Percentiles rank a stretch among this genome's conserved stretches.
Conservation (phyloP, 2,329 filamentous ascomycete genomes). For the Tolypocladium inflatum region DNA sequence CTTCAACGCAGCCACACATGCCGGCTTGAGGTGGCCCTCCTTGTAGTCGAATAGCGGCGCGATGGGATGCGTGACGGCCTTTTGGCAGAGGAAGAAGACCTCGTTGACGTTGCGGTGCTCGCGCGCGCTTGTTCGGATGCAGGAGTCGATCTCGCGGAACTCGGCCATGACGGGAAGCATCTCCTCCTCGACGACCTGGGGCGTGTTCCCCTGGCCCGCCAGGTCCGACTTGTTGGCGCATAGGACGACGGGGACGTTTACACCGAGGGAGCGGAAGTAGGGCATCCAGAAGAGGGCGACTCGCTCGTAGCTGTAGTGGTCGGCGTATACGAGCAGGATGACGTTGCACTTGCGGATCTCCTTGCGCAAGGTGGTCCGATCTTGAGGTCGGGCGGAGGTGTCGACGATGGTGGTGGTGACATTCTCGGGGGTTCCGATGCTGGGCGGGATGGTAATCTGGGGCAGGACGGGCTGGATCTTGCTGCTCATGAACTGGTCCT, state of each 20-base stretch:
- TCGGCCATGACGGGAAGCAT: slow-evolving; percentile 98
- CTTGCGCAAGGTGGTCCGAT: slow-evolving; percentile 79
- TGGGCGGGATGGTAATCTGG: slow-evolving; percentile 89
- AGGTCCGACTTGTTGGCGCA: slow-evolving; percentile 98
- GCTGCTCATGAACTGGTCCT: slow-evolving; percentile 90
- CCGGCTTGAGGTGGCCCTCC: slow-evolving; percentile 78
- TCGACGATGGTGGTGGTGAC: slow-evolving; percentile 97
- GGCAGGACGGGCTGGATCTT: slow-evolving; percentile 94
- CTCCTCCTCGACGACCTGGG: slow-evolving; percentile 88
- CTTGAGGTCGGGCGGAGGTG: slow-evolving; percentile 89
- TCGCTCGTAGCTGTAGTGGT: slow-evolving; percentile 97
- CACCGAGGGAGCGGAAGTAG: slow-evolving; percentile 93
- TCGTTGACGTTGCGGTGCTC: slow-evolving; percentile 93
- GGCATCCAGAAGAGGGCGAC: slow-evolving; percentile 98
- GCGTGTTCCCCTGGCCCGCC: slow-evolving; percentile 60
- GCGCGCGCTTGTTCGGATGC: slow-evolving; percentile 85
- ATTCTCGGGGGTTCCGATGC: slow-evolving; percentile 88
- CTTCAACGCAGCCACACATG: slow-evolving; percentile 75
- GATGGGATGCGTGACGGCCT: slow-evolving; percentile 94
- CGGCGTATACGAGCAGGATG: slow-evolving; percentile 91
- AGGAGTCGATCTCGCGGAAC: slow-evolving; percentile 97
- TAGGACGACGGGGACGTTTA: slow-evolving; percentile 93
- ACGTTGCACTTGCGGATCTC: slow-evolving; percentile 97
- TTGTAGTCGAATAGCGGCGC: slow-evolving; percentile 96
- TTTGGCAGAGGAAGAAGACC: slow-evolving; percentile 96